A percentile compares a stretch with the other conserved stretches of the same genome.
Evolutionary conservation across 1,139 yeast genomes (phyloP).

Genomic region (Geotrichum aggregatum): DNA sequence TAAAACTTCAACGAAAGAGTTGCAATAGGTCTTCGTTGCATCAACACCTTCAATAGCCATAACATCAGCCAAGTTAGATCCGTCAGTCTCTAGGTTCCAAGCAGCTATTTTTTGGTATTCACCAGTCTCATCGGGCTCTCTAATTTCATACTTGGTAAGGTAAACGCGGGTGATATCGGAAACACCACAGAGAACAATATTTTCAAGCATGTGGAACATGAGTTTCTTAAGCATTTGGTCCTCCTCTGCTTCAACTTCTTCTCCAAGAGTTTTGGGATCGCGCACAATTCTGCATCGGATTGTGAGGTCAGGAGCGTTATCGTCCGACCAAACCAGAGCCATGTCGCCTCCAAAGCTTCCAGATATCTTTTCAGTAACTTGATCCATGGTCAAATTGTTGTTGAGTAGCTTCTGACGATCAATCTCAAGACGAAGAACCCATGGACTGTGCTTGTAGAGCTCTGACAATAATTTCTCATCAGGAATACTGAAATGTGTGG

Average conservation of each 20-base stretch:
- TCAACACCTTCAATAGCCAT: constrained; percentile 96
- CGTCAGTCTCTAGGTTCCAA: constrained; percentile 98
- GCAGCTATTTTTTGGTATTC: constrained; percentile 86
- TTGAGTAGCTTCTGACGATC: constrained; percentile 99
- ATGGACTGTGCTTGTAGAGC: constrained; percentile 91
- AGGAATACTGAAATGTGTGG: constrained; percentile 94
- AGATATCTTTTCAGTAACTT: constrained; percentile 93
- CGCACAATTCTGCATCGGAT: constrained; percentile 98
- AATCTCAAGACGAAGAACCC: constrained; percentile 92
- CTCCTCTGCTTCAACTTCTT: constrained; percentile 92
- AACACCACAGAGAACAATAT: constrained; percentile 92
- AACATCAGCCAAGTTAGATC: constrained; percentile 92
- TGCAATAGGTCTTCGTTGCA: constrained; percentile 81
- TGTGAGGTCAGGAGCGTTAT: constrained; percentile 92
- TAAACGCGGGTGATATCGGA: constrained; percentile 88
- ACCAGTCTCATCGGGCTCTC: constrained; percentile 74
- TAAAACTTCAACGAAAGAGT: constrained; percentile 92
- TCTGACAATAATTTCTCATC: constrained; percentile 96
- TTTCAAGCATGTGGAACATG: constrained; percentile 94
- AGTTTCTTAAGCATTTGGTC: constrained; percentile 94
- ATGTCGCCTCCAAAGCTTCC: constrained; percentile 91
- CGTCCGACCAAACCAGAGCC: constrained; percentile 98
- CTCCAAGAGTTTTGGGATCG: constrained; percentile 90
- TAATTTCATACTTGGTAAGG: constrained; percentile 87
- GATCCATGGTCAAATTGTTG: constrained; percentile 95